Base-by-base conservation (phyloP, 2,329 filamentous ascomycete genomes). In the Chaetomium globosum region DNA sequence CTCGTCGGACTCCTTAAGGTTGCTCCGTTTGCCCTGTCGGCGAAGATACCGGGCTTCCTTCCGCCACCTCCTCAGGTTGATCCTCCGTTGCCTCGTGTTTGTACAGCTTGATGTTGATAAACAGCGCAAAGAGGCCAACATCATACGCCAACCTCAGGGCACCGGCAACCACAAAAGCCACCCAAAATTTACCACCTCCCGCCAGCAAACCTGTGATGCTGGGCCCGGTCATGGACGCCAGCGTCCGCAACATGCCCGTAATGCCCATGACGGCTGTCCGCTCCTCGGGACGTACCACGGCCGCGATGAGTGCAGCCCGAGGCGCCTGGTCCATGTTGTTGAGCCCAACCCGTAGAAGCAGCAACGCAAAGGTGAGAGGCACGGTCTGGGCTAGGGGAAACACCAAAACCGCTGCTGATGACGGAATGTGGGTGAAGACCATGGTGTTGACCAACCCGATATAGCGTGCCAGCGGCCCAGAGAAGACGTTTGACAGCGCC, bases 271-370 rank as follows among this genome's bases (percentile, higher is more conserved):
- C 86, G 0, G 87, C 87, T 0, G 88, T 90, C 1, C 87, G 79
- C 74, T 90, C 88, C 61, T 85, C 82, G 0, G 87, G 83, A 67
- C 81, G 83, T 2, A 90, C 87, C 0, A 89, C 85, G 0, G 87
- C 87, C 0, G 87, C 86, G 58, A 90, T 88, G 64, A 90, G 85
- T 0, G 88, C 87, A 0, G 87, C 79, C 2, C 88, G 80, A 0
- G 88, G 88, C 0, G 85, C 87, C 76, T 90, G 87, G 68, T 90
- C 88, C 86, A 90, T 89, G 67, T 83, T 87, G 71, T 89, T 89
- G 53, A 90, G 77, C 0, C 85, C 85, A 2, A 86, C 80, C 5
- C 87, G 81, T 23, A 89, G 74, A 30, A 88, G 79, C 1, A 90
- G 76, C 0, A 90, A 77, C 0, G 78, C 78, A 0, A 85, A 81